A percentile compares a stretch with the other conserved stretches of the same genome.
These are phyloP conservation scores for Biscutella auriculata DNA, from an alignment of 441 rosid species.

Conservation along the genomic window DNA sequence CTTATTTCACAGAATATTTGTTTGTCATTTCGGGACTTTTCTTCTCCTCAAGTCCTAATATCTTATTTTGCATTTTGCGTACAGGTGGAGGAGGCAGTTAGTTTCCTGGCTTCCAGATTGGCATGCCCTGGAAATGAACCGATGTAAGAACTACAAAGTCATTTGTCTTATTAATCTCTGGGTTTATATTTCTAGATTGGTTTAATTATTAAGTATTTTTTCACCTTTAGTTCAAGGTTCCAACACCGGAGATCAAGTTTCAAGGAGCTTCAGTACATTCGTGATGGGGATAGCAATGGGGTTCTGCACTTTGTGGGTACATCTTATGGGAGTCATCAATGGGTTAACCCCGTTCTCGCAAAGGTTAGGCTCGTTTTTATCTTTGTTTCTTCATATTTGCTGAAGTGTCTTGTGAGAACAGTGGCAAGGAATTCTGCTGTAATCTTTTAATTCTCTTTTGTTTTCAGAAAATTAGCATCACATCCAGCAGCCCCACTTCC, in stretches of 20 bases:
- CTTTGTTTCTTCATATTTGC: background rate
- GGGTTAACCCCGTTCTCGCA: constrained; percentile 93
- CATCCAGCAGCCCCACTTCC: constrained; percentile 80
- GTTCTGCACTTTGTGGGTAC: constrained; percentile 83
- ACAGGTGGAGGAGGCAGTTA: constrained; percentile 61
- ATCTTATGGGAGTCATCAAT: constrained; percentile 81
- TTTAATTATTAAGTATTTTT: background rate
- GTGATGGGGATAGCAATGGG: constrained; percentile 97
- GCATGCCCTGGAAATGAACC: constrained; percentile 33
- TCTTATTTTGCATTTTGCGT: constrained; percentile 10
- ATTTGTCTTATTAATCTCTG: background rate
- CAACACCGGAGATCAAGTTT: constrained; percentile 82
- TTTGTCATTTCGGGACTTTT: background rate
- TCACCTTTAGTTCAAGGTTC: constrained; percentile 37
- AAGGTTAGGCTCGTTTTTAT: constrained; percentile 37
- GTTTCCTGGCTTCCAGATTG: constrained; percentile 33
- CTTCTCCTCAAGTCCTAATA: background rate
- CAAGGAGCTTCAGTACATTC: constrained; percentile 91
- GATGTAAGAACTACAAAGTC: constrained; percentile 34
- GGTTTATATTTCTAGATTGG: background rate
- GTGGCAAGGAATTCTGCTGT: background rate
- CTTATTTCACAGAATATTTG: background rate
- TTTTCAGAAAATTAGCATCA: constrained; percentile 58
- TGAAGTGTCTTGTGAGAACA: background rate
- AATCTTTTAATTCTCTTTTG: constrained; percentile 9